These are phyloP conservation scores for Eucalyptus curtisii DNA, from an alignment of 345 rosid genomes.

Conservation along the genomic window DNA sequence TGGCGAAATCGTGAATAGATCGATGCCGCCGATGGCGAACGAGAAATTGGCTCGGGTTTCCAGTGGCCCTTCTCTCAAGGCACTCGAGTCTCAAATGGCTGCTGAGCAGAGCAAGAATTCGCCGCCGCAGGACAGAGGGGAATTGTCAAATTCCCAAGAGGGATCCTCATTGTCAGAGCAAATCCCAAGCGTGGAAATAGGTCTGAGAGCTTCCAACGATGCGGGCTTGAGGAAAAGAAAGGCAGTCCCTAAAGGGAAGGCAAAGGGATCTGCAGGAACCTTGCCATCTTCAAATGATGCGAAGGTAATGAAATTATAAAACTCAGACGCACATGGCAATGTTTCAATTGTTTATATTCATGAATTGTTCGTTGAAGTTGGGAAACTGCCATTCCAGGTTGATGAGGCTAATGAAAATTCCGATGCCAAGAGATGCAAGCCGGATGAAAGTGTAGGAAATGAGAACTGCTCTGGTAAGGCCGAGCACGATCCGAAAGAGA, in stretches of 20 bases:
- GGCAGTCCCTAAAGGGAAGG: constrained; percentile 20
- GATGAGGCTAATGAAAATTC: constrained; percentile 22
- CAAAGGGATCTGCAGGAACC: background rate
- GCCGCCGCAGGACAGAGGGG: constrained; percentile 11
- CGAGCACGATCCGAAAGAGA: constrained; percentile 17
- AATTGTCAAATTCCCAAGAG: constrained; percentile 33
- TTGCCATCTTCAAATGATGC: background rate
- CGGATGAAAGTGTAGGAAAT: constrained; percentile 9
- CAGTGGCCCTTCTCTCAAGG: constrained; percentile 46
- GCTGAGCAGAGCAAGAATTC: constrained; percentile 4
- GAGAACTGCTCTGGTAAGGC: constrained; percentile 1
- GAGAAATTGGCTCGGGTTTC: constrained; percentile 44
- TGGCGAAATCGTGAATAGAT: background rate
- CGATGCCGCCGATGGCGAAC: constrained; percentile 4
- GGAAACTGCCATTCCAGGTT: constrained; percentile 8
- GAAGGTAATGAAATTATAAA: background rate
- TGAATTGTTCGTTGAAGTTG: background rate
- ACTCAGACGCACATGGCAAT: background rate
- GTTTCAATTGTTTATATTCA: background rate
- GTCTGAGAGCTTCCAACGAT: constrained; percentile 7
- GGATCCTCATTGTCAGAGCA: constrained; percentile 41
- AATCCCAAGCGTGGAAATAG: constrained; percentile 12
- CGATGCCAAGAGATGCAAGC: constrained; percentile 15
- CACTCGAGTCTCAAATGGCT: constrained; percentile 11
- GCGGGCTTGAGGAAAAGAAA: constrained; percentile 57